These are phyloP conservation scores for Phlegmacium glaucopus DNA, from an alignment of 768 basidiomycete genomes.

Conservation along the genomic window DNA sequence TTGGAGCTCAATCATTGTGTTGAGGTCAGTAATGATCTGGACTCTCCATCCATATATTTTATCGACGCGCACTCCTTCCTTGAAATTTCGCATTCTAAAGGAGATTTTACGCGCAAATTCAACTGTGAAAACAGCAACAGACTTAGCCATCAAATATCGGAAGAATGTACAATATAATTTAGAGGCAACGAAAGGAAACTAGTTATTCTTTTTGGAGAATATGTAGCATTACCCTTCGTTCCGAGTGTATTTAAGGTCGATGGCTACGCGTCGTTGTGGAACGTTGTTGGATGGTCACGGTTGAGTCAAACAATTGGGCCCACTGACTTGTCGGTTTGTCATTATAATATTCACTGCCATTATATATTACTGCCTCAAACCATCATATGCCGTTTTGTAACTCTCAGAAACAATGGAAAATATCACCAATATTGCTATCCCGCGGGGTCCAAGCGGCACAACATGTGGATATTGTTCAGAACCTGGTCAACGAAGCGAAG, in stretches of 20 bases:
- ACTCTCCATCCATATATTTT: neutral
- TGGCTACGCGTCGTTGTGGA: too few species aligned
- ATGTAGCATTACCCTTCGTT: too few species aligned
- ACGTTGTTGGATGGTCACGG: too few species aligned
- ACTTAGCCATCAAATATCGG: conserved; percentile 82
- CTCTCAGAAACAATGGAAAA: conserved; percentile 9
- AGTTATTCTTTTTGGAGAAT: conserved; percentile 6
- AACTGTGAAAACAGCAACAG: conserved; percentile 75
- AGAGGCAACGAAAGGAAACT: conserved; percentile 58
- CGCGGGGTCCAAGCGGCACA: conserved; percentile 30
- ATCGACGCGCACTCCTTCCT: neutral
- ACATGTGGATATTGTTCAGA: conserved; percentile 70
- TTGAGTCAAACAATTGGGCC: too few species aligned
- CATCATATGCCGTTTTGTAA: neutral
- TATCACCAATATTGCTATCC: conserved; percentile 35
- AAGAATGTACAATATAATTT: conserved; percentile 94
- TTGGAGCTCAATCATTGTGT: conserved; percentile 85
- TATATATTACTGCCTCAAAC: neutral
- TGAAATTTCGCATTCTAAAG: conserved; percentile 31
- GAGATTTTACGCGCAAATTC: conserved; percentile 79
- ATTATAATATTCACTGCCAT: too few species aligned
- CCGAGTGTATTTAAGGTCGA: too few species aligned
- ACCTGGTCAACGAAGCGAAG: conserved; percentile 43
- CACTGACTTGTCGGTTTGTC: too few species aligned
- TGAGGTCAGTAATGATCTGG: conserved; percentile 48